A percentile compares a stretch with the other conserved stretches of the same genome.
Conservation (phyloP, 169 alveolate species). For the Plasmodium relictum region DNA sequence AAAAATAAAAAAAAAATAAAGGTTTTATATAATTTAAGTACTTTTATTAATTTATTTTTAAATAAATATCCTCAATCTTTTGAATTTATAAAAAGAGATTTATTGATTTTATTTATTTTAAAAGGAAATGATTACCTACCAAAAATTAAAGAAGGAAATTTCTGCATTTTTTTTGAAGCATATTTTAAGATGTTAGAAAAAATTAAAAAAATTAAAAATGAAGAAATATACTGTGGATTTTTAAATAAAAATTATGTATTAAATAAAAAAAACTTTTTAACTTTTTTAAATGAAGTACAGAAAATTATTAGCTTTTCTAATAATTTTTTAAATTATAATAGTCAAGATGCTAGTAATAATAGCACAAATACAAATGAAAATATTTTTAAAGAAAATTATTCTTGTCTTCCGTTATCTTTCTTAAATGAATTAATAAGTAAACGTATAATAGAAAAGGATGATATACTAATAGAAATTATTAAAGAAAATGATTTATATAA, state of each 20-base stretch:
- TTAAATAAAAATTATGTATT: conserved; percentile 6
- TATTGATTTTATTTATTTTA: conserved; percentile 76
- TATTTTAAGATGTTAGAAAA: conserved; percentile 72
- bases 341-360: neutral
- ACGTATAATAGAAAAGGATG: conserved; percentile 16
- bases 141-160: conserved; percentile 79
- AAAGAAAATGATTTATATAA: conserved; percentile 17
- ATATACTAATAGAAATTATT: conserved; percentile 1
- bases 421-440: conserved; percentile 51
- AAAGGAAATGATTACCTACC: conserved; percentile 85
- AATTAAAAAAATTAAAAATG: neutral
- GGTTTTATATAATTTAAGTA: conserved; percentile 57
- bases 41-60: conserved; percentile 60
- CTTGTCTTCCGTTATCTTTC: conserved; percentile 32
- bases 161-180: conserved; percentile 77
- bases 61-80: conserved; percentile 36
- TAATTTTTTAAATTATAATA: neutral
- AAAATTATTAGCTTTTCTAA: conserved; percentile 19
- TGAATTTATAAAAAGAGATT: conserved; percentile 65
- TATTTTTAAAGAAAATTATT: neutral
- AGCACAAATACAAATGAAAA: neutral
- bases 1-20: conserved; percentile 65
- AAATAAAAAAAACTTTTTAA: conserved; percentile 35
- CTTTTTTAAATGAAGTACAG: conserved; percentile 31
- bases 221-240: conserved; percentile 26